Percentiles rank a stretch among this genome's conserved stretches.
phyloP scores from a whole-genome alignment of 2,329 filamentous ascomycete genomes.

The Exophiala sideris region DNA sequence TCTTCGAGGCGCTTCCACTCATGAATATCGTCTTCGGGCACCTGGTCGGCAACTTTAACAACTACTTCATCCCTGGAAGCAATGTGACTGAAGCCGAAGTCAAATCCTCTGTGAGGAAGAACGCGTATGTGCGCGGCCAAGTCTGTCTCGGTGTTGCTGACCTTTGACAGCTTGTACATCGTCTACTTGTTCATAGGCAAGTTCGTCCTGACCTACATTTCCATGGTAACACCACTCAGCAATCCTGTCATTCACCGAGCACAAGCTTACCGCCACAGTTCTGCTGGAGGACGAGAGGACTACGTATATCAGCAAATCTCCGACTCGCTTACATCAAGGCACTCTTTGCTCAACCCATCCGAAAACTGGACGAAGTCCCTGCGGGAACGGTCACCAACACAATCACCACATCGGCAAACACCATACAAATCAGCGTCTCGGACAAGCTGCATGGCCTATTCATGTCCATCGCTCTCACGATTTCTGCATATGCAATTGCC shows the following conservation, averaged over 20 bases:
- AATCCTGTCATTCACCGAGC: background rate
- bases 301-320: slow-evolving; percentile 50
- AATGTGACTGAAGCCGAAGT: slow-evolving; percentile 47
- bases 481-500: slow-evolving; percentile 50
- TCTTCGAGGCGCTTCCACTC: slow-evolving; percentile 30
- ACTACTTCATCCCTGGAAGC: slow-evolving; percentile 51
- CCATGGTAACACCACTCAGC: slow-evolving; percentile 45
- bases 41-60: slow-evolving; percentile 54
- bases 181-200: slow-evolving; percentile 58
- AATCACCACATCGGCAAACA: slow-evolving; percentile 53
- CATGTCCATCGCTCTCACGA: slow-evolving; percentile 40
- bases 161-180: slow-evolving; percentile 41
- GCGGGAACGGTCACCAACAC: slow-evolving; percentile 50
- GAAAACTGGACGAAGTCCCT: slow-evolving; percentile 49
- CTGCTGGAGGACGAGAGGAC: slow-evolving; percentile 48
- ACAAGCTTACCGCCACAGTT: slow-evolving; percentile 32
- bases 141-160: background rate
- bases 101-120: slow-evolving; percentile 48
- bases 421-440: slow-evolving; percentile 54
- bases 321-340: slow-evolving; percentile 50
- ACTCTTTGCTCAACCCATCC: slow-evolving; percentile 50
- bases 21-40: slow-evolving; percentile 60
- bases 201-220: slow-evolving; percentile 53
- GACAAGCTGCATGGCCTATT: slow-evolving; percentile 49
- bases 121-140: slow-evolving; percentile 30